Percentiles rank a stretch among this genome's conserved stretches.
phyloP scores from a whole-genome alignment of 2,329 filamentous ascomycete species.

The Dissoconium aciculare region DNA sequence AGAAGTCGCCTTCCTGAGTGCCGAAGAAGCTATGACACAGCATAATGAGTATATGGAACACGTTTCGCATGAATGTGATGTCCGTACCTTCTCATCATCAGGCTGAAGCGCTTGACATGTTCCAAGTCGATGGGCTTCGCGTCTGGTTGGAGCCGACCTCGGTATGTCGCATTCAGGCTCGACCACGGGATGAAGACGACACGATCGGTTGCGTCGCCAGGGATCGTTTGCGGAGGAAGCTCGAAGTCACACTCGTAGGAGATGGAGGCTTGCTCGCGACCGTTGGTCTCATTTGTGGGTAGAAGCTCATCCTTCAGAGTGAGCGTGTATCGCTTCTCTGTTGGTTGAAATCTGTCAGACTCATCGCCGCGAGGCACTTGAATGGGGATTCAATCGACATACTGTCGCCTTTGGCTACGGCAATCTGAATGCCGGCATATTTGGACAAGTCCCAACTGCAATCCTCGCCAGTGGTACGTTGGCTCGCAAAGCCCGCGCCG shows the following conservation, averaged over 20 bases:
- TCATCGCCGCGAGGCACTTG: not conserved
- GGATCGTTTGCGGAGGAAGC: constrained; percentile 19
- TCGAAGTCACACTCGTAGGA: constrained; percentile 62
- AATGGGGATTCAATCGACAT: constrained; percentile 9
- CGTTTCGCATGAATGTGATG: not conserved
- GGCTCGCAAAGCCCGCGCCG: constrained; percentile 69
- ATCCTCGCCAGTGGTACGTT: constrained; percentile 47
- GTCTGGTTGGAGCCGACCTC: constrained; percentile 50
- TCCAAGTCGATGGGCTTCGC: constrained; percentile 43
- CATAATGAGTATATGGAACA: constrained; percentile 2
- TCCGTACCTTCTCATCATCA: constrained; percentile 68
- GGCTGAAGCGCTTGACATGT: constrained; percentile 49
- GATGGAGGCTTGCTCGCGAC: constrained; percentile 55
- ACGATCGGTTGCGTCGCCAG: constrained; percentile 14
- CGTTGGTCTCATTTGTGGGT: constrained; percentile 41
- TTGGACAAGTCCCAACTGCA: constrained; percentile 47
- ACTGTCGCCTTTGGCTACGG: constrained; percentile 40
- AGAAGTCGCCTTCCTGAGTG: constrained; percentile 54
- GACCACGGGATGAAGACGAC: constrained; percentile 47
- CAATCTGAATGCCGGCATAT: constrained; percentile 47
- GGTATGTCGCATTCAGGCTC: constrained; percentile 55
- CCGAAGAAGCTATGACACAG: constrained; percentile 51
- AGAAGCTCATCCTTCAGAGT: constrained; percentile 57
- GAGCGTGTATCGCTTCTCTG: constrained; percentile 53
- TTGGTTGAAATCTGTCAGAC: too few species aligned